Evolutionary conservation across 139 green algal genomes (phyloP).

Genomic region (Chlorella sp.): DNA sequence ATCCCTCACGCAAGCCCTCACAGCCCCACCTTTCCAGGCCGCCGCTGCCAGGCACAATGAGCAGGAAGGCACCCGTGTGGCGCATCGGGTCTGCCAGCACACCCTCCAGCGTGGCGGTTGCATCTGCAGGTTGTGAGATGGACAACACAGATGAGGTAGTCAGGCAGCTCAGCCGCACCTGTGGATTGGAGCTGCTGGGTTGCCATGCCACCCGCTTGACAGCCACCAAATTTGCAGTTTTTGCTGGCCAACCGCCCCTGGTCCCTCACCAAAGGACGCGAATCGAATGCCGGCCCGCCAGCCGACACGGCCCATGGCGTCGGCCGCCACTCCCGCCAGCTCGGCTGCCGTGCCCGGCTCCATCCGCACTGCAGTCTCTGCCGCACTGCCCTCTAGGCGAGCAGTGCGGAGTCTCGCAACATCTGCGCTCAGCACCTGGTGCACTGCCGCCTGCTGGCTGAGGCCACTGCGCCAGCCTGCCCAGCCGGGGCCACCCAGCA

Average conservation of each 20-base stretch:
- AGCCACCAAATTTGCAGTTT: too few species aligned
- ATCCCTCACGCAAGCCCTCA: not conserved
- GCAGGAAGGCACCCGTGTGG: slow-evolving; percentile 17
- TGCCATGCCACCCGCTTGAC: too few species aligned
- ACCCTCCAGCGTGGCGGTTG: not conserved
- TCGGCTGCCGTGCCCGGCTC: not conserved
- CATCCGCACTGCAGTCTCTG: not conserved
- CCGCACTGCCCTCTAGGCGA: not conserved
- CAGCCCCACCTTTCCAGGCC: not conserved
- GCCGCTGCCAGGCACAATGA: slow-evolving; percentile 24
- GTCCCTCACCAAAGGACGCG: slow-evolving; percentile 27
- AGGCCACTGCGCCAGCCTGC: too few species aligned
- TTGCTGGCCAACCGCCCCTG: not conserved
- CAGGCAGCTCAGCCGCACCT: too few species aligned
- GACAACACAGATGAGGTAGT: not conserved
- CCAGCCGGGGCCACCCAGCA: too few species aligned
- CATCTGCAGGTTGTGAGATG: not conserved
- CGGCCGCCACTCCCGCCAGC: not conserved
- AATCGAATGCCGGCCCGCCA: slow-evolving; percentile 9
- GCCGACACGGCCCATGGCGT: slow-evolving; percentile 20
- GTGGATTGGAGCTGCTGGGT: too few species aligned
- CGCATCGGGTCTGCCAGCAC: not conserved
- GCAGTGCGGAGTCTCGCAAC: not conserved
- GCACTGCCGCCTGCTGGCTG: not conserved
- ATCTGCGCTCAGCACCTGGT: not conserved